These are phyloP conservation scores for Ceratocystiopsis brevicomis DNA, from an alignment of 2,329 filamentous ascomycete species.

Conservation along the genomic window DNA sequence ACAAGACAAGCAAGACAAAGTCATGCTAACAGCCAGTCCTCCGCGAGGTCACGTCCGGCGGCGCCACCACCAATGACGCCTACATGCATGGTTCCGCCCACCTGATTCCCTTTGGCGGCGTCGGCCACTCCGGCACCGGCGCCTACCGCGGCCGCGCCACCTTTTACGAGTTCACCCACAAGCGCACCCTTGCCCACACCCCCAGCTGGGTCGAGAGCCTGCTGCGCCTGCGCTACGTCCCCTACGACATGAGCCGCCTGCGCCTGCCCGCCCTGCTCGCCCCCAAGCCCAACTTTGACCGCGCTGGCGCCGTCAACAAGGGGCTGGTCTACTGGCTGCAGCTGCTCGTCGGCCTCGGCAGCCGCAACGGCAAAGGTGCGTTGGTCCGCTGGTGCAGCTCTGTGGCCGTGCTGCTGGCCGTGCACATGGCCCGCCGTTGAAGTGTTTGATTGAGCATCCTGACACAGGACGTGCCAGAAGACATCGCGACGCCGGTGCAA, in stretches of 20 bases:
- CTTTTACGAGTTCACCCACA: constrained; percentile 49
- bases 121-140: constrained; percentile 61
- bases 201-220: constrained; percentile 49
- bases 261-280: constrained; percentile 25
- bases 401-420: constrained; percentile 19
- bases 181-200: constrained; percentile 36
- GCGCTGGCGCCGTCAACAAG: constrained; percentile 31
- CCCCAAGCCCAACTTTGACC: constrained; percentile 40
- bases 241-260: constrained; percentile 31
- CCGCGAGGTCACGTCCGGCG: constrained; percentile 43
- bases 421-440: constrained; percentile 12
- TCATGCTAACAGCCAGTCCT: no score
- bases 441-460: no score
- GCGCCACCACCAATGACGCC: constrained; percentile 42
- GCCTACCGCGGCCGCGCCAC: constrained; percentile 60
- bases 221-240: constrained; percentile 49
- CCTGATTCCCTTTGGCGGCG: constrained; percentile 63
- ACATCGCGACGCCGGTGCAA: no score
- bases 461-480: no score
- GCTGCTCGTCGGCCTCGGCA: constrained; percentile 32
- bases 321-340: constrained; percentile 35
- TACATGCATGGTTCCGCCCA: constrained; percentile 36
- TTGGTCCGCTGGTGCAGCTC: constrained; percentile 29
- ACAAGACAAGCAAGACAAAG: no score
- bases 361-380: constrained; percentile 27